Base-by-base conservation (phyloP, 495 filamentous ascomycete genomes). In the Podospora sp. region DNA sequence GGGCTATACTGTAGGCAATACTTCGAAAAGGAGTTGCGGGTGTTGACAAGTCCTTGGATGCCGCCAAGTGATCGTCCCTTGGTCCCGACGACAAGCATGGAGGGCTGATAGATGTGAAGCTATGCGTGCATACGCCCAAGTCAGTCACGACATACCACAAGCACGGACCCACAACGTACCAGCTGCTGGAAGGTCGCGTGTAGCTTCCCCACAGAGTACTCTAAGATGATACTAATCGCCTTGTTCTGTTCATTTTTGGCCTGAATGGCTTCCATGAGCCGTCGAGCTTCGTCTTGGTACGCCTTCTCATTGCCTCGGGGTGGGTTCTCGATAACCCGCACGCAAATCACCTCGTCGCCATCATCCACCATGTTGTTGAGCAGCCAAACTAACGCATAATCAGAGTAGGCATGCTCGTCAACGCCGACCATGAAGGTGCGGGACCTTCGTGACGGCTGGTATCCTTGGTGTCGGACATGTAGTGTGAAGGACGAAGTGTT, bases 1-100 rank as follows among this genome's bases (percentile, higher is more conserved):
- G 95, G 95, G 8, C 92, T 97, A 77, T 96, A 92, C 75, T 98
- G 94, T 14, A 97, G 84, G 70, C 95, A 97, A 81, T 96, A 99
- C 73, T 97, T 97, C 27, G 93, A 97, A 63, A 98, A 93, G 0
- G 93, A 97, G 69, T 92, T 95, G 29, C 84, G 81, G 53, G 83
- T 83, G 16, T 90, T 91, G 27, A 97, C 85, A n/a, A 98, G 84
- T 55, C 91, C 91, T 78, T 97, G 93, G 29, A 98, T 86, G 58
- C 95, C 93, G 49, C 91, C 91, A 6, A 97, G 83, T 59, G 89
- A 93, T 61, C 93, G 88, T 53, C 95, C 95, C 66, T 91, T 86
- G 2, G 95, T 98, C 36, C 95, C 95, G 24, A 99, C 95, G 29
- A 99, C 87, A n/a, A 99, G 87, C 79, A 97, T 92, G 6, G 91